Evolutionary conservation across 306 rosid species (phyloP), one percentile per base, ranked within the genome.

Genomic region (Cicer arietinum): DNA sequence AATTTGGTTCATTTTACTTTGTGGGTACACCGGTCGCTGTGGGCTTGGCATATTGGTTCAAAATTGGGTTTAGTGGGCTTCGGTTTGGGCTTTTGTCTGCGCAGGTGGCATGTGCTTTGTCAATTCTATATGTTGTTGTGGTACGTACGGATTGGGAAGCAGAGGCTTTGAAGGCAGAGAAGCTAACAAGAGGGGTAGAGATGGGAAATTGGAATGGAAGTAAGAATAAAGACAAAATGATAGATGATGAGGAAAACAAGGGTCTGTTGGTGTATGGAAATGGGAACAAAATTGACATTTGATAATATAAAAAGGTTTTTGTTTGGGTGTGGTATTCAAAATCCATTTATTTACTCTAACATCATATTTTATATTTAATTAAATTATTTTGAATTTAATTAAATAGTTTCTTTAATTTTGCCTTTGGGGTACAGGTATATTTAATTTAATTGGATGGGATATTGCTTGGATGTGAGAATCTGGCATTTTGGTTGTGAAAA

Each of bases 1-100:
- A 91, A 90, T 70, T 39, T 94, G 5, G 89, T 0, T 85, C 97
- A 0, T 94, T 94, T 58, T 94, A 94, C 68, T 81, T 94, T 0
- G 92, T 94, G 40, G 99, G 99, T 5, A 94, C 92, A 0, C 99
- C 99, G 0, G 95, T 94, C 0, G 99, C 97, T 0, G 85, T 94
- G 13, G 96, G 89, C 47, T 76, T 94, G 2, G 97, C 99, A 0
- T 94, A 91, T 57, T 84, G 90, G 89, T 85, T 86, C 48, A 76
- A 70, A 61, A 35, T 94, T 0, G 99, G 99, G 47, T 94, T 94
- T 9, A 57, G 88, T 0, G 99, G 99, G 85, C 92, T 94, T 1
- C 90, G 97, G 99, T 81, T 89, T 10, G 99, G 99, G 65, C 96
- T 94, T 16, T 57, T 90, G 7, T 86, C 99, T 2, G 97, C 99